Conservation (phyloP, 2,329 filamentous ascomycete species). For the Ophiocordyceps polyrhachis-furcata region DNA sequence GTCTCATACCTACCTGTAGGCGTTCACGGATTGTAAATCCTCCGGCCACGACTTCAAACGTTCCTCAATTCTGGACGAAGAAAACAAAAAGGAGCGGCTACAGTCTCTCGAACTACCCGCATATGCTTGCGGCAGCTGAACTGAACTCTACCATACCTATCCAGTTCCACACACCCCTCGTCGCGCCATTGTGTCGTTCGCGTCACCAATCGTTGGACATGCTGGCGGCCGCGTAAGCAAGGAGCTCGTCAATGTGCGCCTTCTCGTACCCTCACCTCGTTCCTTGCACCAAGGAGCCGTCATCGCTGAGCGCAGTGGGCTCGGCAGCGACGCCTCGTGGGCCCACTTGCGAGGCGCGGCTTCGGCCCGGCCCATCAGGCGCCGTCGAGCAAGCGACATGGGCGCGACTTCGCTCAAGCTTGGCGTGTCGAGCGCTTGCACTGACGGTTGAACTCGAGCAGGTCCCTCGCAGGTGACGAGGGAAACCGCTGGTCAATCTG, state of each 20-base stretch:
- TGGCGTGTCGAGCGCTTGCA: conserved; percentile 20
- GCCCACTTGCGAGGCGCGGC: conserved; percentile 22
- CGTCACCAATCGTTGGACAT: conserved; percentile 1
- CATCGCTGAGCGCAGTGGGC: conserved; percentile 51
- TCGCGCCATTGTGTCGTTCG: conserved; percentile 2
- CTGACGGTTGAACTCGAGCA: conserved; percentile 41
- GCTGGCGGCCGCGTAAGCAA: conserved; percentile 1
- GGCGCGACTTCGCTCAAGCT: conserved; percentile 25
- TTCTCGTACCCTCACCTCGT: conserved; percentile 14
- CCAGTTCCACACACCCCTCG: background rate
- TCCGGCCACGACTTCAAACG: background rate
- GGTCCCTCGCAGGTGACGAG: conserved; percentile 75
- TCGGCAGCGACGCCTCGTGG: conserved; percentile 39
- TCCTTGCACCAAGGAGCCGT: conserved; percentile 35
- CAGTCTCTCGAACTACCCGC: background rate
- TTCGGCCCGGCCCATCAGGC: conserved; percentile 27
- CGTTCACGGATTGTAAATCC: no score
- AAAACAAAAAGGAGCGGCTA: background rate
- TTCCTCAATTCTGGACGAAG: background rate
- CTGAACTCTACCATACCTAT: background rate
- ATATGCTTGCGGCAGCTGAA: background rate
- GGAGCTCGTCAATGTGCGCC: background rate
- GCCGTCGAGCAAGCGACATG: conserved; percentile 25
- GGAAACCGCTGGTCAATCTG: conserved; percentile 80
- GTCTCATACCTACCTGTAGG: no score